Base-by-base conservation (phyloP, 441 rosid genomes). In the Melastoma candidum region DNA sequence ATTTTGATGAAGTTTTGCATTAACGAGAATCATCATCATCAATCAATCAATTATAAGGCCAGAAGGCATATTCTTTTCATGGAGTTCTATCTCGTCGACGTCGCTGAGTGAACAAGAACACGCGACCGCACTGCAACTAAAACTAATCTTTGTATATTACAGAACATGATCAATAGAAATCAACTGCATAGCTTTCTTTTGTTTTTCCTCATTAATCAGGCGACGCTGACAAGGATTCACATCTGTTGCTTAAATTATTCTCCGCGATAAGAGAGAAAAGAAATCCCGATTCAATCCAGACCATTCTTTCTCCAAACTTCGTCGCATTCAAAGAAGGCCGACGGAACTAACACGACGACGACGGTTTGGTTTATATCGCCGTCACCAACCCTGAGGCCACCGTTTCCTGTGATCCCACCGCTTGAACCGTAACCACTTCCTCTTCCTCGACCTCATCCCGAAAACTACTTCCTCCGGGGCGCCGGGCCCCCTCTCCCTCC, bases 311-410 rank as follows among this genome's bases (percentile, higher is more conserved):
- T 1, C 22, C 22, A 13, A 49, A 25, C n/a, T 3, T 25, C n/a
- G 24, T 49, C 7, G 26, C 29, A 9, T n/a, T 7, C 57, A 11
- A 50, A 7, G 17, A 27, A 12, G 22, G 46, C 13, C 9, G 49
- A 49, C 8, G 9, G 7, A 12, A 32, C 17, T 5, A 11, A n/a
- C n/a, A 47, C 2, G 22, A 17, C 22, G 17, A 4, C 12, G 12
- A 47, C 2, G 11, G 26, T 7, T 45, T 14, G 26, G 25, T 26
- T 48, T 25, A 29, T 29, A 29, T 29, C 59, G 22, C 41, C 58
- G 77, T 36, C 75, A 72, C 82, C 82, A 81, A 41, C 87, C 82
- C 55, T 74, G 74, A 68, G 82, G 82, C 87, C 84, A 78, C 48
- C 82, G 73, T n/a, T 74, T 65, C 41, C 47, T 63, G 58, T 70